A percentile compares a stretch with the other conserved stretches of the same genome.
Conservation (phyloP, 768 basidiomycete genomes). For the Aureoboletus auriporus region DNA sequence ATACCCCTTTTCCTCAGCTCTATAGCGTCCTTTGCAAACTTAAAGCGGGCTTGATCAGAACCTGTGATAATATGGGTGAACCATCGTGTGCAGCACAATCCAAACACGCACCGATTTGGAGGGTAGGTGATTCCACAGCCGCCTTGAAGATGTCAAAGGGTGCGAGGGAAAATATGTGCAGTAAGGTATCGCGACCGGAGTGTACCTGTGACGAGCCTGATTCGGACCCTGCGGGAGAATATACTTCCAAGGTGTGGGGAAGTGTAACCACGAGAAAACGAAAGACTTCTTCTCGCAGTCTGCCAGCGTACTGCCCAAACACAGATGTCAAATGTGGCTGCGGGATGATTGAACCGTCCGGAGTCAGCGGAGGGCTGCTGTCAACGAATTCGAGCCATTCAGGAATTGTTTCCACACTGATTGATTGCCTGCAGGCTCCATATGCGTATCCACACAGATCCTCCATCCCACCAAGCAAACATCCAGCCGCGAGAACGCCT, state of each 20-base stretch:
- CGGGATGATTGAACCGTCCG: slow-evolving; percentile 46
- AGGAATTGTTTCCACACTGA: slow-evolving; percentile 69
- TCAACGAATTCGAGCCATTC: slow-evolving; percentile 79
- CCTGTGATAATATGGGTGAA: slow-evolving; percentile 39
- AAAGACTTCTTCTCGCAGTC: slow-evolving; percentile 72
- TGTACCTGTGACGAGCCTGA: slow-evolving; percentile 33
- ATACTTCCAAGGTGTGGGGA: slow-evolving; percentile 60
- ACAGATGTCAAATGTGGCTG: slow-evolving; percentile 51
- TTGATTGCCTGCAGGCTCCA: slow-evolving; percentile 68
- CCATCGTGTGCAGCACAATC: not conserved
- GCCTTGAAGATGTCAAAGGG: slow-evolving; percentile 88
- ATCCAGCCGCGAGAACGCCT: slow-evolving; percentile 80
- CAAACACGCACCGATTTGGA: slow-evolving; percentile 64
- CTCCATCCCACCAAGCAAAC: slow-evolving; percentile 83
- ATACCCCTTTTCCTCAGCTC: slow-evolving; percentile 78
- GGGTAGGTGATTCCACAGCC: slow-evolving; percentile 73
- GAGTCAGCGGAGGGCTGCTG: slow-evolving; percentile 37
- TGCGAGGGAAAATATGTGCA: slow-evolving; percentile 72
- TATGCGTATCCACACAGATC: slow-evolving; percentile 80
- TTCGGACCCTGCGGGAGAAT: slow-evolving; percentile 37
- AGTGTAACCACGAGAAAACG: slow-evolving; percentile 74
- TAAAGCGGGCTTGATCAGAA: slow-evolving; percentile 83
- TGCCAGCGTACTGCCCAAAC: slow-evolving; percentile 75
- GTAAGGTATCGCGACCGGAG: slow-evolving; percentile 61
- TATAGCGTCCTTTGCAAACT: slow-evolving; percentile 88